Conservation (phyloP, 1,139 yeast species). For the Geotrichum fermentans region DNA sequence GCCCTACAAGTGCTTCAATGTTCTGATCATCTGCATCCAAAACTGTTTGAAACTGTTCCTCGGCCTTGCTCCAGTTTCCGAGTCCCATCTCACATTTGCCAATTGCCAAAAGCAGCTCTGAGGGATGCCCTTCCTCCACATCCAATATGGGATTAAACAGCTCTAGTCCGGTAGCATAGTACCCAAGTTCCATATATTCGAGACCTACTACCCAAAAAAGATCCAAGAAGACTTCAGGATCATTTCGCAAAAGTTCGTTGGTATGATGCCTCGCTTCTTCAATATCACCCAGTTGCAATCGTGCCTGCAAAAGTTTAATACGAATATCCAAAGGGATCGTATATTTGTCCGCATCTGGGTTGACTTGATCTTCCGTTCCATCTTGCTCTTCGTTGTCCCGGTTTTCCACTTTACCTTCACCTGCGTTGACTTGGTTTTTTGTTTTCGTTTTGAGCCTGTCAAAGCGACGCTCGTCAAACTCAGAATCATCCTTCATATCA, state of each 20-base stretch:
- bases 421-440: background rate
- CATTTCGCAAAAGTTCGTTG: constrained; percentile 51
- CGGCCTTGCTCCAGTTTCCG: constrained; percentile 67
- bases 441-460: too few species aligned
- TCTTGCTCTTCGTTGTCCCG: constrained; percentile 16
- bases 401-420: constrained; percentile 22
- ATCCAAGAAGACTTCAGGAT: constrained; percentile 63
- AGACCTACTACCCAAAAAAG: constrained; percentile 72
- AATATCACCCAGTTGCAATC: constrained; percentile 59
- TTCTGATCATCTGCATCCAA: constrained; percentile 56
- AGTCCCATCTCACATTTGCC: constrained; percentile 77
- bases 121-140: constrained; percentile 5
- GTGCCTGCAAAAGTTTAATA: constrained; percentile 66
- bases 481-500: constrained; percentile 66
- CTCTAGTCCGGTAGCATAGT: constrained; percentile 62
- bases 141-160: constrained; percentile 32
- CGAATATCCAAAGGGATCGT: constrained; percentile 81
- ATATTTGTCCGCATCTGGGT: constrained; percentile 28
- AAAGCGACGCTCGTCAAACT: constrained; percentile 63
- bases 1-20: constrained; percentile 65
- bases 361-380: too few species aligned
- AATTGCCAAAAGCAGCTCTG: constrained; percentile 51
- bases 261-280: constrained; percentile 73
- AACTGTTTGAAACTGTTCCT: constrained; percentile 54
- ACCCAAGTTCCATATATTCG: constrained; percentile 62